Evolutionary conservation across 495 filamentous ascomycete genomes (phyloP), one percentile per base, ranked within the genome.

Genomic region (Hypoxylon crocopeplum): DNA sequence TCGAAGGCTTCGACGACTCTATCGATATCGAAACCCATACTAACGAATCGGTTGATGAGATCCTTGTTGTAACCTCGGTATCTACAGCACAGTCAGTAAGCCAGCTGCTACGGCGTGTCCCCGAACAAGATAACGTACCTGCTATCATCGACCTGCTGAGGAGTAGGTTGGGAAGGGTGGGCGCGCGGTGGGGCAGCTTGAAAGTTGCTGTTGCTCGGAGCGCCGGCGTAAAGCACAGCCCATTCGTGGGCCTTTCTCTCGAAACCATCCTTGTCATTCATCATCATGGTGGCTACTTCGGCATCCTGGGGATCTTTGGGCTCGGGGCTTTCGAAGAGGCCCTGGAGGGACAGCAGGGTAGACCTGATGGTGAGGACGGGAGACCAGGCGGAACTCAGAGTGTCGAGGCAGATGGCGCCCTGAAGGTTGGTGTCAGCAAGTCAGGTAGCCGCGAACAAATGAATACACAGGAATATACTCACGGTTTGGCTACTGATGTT

Each of bases 381-480:
- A 5, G 92, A 94, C 94, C 94, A 98, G 56, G 88, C 90, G 25
- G 83, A 77, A 10, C 90, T 88, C 13, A 98, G 84, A 0, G 93
- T 98, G 67, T 98, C 94, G 38, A 98, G 88, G 71, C 94, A 98
- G 69, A 98, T 98, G 15, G 94, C 95, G 13, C 94, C 94, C 93
- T 97, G 44, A 6, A 13, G 8, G 10, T n/a, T 5, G n/a, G 37
- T 21, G 6, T 1, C 25, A 46, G 8, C 0, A 56, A 3, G 47
- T 16, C 24, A 50, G n/a, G n/a, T n/a, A 27, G n/a, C 13, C 8
- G 10, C 16, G 5, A 4, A 5, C 4, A 19, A 4, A 7, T 4
- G 13, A 3, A 38, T 4, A 19, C 8, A 13, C 6, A 2, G 4
- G 5, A 24, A 16, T 27, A 25, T n/a, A 82, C 87, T 69, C 75